Base-by-base conservation (phyloP, 2,329 filamentous ascomycete species). In the Pyricularia sp. region DNA sequence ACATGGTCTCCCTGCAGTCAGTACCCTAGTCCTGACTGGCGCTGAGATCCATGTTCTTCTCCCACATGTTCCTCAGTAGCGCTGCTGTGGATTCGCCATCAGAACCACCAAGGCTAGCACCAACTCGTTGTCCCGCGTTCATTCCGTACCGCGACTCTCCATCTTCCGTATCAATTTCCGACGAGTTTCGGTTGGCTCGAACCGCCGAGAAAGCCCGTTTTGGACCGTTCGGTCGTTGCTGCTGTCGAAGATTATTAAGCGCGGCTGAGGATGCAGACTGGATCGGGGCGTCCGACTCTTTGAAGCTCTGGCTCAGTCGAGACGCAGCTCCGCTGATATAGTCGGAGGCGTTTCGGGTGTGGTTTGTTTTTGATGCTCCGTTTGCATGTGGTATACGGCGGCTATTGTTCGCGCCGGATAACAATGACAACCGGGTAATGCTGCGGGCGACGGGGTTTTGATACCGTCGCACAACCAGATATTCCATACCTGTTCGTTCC, bases 401-500 rank as follows among this genome's bases (percentile, higher is more conserved):
- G 36, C 79, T 81, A 74, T 82, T 85, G 68, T 86, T 81, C 33
- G 80, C 76, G 9, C 84, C 84, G 0, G 86, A 84, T 0, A 88
- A 78, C 66, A 84, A 81, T 33, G 82, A 77, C 12, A 90, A 76
- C 30, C 87, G 81, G 30, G 78, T 77, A 23, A 92, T 78, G 0
- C 88, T 89, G 64, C 89, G 84, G 4, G 85, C 86, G 23, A 92
- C 83, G 0, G 90, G 89, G 73, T 92, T 91, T 74, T 91, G 88
- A 75, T 90, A 90, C 64, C 90, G 83, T 68, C 90, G 85, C 42
- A 93, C 88, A 10, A 92, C 90, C n/a, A 89, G 83, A 76, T 92
- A 92, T 75, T 92, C 90, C 78, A 90, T 86, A 20, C 88, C 88
- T 0, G 90, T 90, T 65, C 88, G 84, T 75, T 92, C 90, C 68